Evolutionary conservation across 371 early-diverging fungal species (phyloP).

Genomic region (Lichtheimia ornata): DNA sequence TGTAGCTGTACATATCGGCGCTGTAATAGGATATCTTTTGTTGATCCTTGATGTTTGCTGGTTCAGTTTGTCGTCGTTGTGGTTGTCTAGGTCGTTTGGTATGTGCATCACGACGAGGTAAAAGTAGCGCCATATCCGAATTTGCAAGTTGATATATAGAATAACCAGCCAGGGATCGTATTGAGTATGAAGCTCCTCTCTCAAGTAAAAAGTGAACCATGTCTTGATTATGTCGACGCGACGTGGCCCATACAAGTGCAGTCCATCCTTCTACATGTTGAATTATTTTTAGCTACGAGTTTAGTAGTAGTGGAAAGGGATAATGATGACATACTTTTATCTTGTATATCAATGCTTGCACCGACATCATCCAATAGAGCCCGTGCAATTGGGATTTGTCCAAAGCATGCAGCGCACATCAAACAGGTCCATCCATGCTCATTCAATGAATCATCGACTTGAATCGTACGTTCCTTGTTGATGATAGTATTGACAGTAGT

Average conservation of each 20-base stretch:
- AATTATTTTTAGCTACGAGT: background rate
- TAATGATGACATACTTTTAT: slow-evolving; percentile 61
- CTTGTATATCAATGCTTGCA: slow-evolving; percentile 74
- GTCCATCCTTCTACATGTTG: slow-evolving; percentile 82
- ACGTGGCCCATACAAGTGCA: slow-evolving; percentile 89
- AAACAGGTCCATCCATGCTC: slow-evolving; percentile 70
- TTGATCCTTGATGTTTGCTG: background rate
- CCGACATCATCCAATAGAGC: slow-evolving; percentile 66
- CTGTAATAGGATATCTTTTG: slow-evolving; percentile 11
- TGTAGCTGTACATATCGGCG: background rate
- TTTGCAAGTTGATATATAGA: slow-evolving; percentile 66
- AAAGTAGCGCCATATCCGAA: slow-evolving; percentile 21
- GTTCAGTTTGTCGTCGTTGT: slow-evolving; percentile 16
- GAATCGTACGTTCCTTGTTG: slow-evolving; percentile 1
- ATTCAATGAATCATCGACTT: background rate
- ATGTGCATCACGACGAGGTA: slow-evolving; percentile 20
- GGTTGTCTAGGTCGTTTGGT: slow-evolving; percentile 9
- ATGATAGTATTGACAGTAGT: slow-evolving; percentile 15
- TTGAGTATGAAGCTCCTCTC: slow-evolving; percentile 65
- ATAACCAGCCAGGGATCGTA: slow-evolving; percentile 65
- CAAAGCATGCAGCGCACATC: slow-evolving; percentile 88
- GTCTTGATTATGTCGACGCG: slow-evolving; percentile 63
- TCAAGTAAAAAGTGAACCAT: slow-evolving; percentile 68
- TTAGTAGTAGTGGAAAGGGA: background rate
- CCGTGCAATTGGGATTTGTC: slow-evolving; percentile 64